These are phyloP conservation scores for Chamaenerion angustifolium DNA, from an alignment of 345 rosid genomes.

Conservation along the genomic window DNA sequence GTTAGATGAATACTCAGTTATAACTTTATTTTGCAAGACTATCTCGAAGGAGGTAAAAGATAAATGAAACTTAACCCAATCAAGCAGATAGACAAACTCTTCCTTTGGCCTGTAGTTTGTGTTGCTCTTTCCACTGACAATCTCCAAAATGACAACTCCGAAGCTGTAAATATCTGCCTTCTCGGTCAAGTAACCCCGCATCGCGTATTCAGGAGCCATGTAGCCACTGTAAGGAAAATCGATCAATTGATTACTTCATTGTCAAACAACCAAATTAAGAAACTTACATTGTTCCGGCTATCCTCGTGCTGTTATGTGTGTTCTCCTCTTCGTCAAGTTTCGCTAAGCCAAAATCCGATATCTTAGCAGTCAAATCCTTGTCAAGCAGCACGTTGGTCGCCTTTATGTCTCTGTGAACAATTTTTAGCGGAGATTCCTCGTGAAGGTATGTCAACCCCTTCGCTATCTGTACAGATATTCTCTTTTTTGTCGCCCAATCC, in stretches of 20 bases:
- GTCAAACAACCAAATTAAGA: constrained; percentile 3
- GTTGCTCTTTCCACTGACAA: constrained; percentile 8
- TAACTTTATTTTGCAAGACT: too few relatives aligned
- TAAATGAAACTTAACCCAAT: constrained; percentile 1
- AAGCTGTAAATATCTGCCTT: constrained; percentile 5
- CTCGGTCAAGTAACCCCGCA: constrained; percentile 7
- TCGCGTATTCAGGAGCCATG: constrained; percentile 7
- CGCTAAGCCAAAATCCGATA: constrained; percentile 61
- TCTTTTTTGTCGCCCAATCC: constrained; percentile 43
- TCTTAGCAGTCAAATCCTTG: constrained; percentile 45
- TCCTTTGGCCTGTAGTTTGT: constrained; percentile 7
- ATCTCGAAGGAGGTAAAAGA: too few relatives aligned
- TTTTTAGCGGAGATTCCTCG: constrained; percentile 57
- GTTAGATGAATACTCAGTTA: too few relatives aligned
- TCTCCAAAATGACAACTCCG: constrained; percentile 4
- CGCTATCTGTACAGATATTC: constrained; percentile 37
- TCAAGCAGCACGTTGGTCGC: constrained; percentile 64
- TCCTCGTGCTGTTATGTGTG: constrained; percentile 57
- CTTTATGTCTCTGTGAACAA: constrained; percentile 60
- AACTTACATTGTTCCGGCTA: constrained; percentile 50
- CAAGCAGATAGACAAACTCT: constrained; percentile 6
- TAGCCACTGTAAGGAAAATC: neutral
- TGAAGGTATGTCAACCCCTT: constrained; percentile 49
- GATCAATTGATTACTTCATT: too few relatives aligned
- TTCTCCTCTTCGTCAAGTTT: constrained; percentile 63